Conservation (phyloP, 306 rosid genomes). For the Psophocarpus tetragonolobus region DNA sequence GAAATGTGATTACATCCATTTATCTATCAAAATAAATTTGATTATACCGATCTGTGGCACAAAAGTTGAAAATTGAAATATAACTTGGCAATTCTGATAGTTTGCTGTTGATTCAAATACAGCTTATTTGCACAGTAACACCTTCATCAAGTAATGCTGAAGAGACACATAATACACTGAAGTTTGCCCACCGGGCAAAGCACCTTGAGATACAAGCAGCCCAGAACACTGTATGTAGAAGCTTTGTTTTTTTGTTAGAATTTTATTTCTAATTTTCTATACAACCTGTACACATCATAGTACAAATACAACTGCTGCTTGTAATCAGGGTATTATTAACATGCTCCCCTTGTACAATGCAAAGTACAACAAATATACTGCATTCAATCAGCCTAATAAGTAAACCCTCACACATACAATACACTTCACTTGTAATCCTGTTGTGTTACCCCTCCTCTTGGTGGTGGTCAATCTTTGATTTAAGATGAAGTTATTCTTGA, state of each 20-base stretch:
- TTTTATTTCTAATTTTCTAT: slow-evolving; percentile 18
- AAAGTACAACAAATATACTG: neutral
- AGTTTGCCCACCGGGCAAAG: slow-evolving; percentile 97
- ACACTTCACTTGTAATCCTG: neutral
- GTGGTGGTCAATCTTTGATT: neutral
- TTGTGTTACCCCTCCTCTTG: neutral
- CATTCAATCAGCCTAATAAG: neutral
- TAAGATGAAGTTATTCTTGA: neutral
- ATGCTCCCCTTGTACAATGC: neutral
- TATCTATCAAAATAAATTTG: slow-evolving; percentile 9
- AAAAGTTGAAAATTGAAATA: slow-evolving; percentile 25
- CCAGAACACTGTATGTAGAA: slow-evolving; percentile 70
- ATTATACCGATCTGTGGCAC: slow-evolving; percentile 22
- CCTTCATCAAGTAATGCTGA: slow-evolving; percentile 97
- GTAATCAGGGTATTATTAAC: neutral
- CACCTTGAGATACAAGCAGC: slow-evolving; percentile 96
- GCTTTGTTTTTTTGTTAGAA: neutral
- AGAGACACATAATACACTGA: slow-evolving; percentile 95
- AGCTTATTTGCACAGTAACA: slow-evolving; percentile 98
- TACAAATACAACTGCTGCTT: neutral
- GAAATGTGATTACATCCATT: slow-evolving; percentile 17
- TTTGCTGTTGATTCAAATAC: slow-evolving; percentile 44
- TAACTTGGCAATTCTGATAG: slow-evolving; percentile 18
- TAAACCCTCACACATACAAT: neutral
- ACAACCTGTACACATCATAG: slow-evolving; percentile 4